Evolutionary conservation across 495 filamentous ascomycete species (phyloP).

Genomic region (Penicillium angulare): DNA sequence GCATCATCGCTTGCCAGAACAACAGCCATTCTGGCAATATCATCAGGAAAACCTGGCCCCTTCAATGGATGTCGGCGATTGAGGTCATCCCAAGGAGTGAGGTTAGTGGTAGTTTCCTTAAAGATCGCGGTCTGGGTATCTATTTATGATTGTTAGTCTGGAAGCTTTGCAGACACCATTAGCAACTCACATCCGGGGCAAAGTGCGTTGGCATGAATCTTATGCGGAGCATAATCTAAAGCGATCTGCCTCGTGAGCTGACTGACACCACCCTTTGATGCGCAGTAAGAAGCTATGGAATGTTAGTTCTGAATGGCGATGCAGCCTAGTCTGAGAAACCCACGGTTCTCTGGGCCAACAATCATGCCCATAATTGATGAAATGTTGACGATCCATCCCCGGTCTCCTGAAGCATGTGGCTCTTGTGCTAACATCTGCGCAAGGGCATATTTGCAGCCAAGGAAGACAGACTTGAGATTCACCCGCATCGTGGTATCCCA

Average conservation of each 20-base stretch:
- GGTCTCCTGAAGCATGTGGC: slow-evolving; percentile 37
- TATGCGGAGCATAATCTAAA: slow-evolving; percentile 48
- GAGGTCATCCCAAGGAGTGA: slow-evolving; percentile 23
- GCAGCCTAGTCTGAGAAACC: too few species aligned
- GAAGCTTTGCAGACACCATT: not conserved
- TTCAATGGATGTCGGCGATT: slow-evolving; percentile 37
- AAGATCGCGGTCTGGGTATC: slow-evolving; percentile 34
- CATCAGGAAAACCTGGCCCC: slow-evolving; percentile 41
- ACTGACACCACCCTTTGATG: slow-evolving; percentile 52
- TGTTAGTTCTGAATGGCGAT: not conserved
- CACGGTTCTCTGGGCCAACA: slow-evolving; percentile 23
- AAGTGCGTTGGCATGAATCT: slow-evolving; percentile 55
- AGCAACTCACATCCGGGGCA: slow-evolving; percentile 52
- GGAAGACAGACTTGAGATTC: slow-evolving; percentile 48
- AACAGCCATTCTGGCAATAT: slow-evolving; percentile 50
- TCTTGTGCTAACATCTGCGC: slow-evolving; percentile 53
- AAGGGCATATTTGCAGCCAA: slow-evolving; percentile 51
- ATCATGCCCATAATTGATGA: slow-evolving; percentile 48
- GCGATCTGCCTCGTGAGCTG: slow-evolving; percentile 49
- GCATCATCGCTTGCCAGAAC: slow-evolving; percentile 53
- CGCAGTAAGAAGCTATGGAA: slow-evolving; percentile 42
- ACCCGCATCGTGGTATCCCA: slow-evolving; percentile 47
- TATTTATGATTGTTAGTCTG: slow-evolving; percentile 8
- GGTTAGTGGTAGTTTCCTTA: slow-evolving; percentile 20
- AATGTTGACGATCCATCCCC: slow-evolving; percentile 59